phyloP scores from a whole-genome alignment of 1,139 yeast genomes.

The Chernovozyma aurita region DNA sequence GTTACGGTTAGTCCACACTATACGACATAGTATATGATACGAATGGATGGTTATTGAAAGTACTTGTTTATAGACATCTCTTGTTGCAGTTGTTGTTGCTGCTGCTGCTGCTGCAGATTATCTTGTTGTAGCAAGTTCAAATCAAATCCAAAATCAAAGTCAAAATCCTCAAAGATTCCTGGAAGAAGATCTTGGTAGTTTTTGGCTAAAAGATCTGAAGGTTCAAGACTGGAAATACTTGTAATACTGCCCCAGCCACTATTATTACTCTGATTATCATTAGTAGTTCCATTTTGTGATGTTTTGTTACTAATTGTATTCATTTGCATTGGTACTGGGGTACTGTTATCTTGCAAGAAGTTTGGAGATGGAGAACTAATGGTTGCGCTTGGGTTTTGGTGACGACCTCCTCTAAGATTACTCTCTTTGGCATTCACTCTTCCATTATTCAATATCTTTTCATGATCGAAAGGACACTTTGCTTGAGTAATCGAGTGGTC shows the following conservation, averaged over 20 bases:
- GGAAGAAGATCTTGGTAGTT: conserved; percentile 3
- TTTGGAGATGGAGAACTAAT: background rate
- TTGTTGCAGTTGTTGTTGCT: conserved; percentile 1
- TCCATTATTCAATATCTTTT: conserved; percentile 11
- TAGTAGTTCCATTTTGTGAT: background rate
- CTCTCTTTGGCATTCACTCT: conserved; percentile 22
- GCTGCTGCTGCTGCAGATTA: too few relatives aligned
- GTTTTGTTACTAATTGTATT: too few relatives aligned
- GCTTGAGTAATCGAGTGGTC: conserved; percentile 14
- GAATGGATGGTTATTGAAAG: background rate
- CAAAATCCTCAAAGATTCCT: conserved; percentile 6
- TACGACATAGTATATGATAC: too few relatives aligned
- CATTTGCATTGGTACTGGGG: background rate
- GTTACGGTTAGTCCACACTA: too few relatives aligned
- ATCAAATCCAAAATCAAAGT: conserved; percentile 6
- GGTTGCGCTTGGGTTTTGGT: background rate
- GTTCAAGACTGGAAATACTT: background rate
- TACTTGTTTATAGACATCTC: background rate
- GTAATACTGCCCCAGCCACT: too few relatives aligned
- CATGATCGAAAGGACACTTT: conserved; percentile 34
- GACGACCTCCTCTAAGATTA: conserved; percentile 16
- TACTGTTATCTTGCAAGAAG: background rate
- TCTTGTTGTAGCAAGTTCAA: background rate
- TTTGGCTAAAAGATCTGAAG: background rate
- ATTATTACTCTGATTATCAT: background rate